A percentile compares a stretch with the other conserved stretches of the same genome.
These are phyloP conservation scores for Neurospora tetrasperma DNA, from an alignment of 495 filamentous ascomycete genomes.

Conservation along the genomic window DNA sequence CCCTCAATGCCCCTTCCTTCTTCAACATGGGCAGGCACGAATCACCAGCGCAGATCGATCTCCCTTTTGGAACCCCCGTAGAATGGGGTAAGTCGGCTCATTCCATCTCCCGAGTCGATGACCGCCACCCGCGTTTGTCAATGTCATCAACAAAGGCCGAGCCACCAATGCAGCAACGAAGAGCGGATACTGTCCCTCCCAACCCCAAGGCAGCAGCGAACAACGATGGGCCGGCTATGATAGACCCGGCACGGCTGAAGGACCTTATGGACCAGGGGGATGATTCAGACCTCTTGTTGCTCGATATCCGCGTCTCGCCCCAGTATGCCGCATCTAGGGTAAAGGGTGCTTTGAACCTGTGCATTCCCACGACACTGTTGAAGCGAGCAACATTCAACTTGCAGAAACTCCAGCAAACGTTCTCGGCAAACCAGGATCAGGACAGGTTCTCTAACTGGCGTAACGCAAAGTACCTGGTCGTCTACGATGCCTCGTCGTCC, in stretches of 20 bases:
- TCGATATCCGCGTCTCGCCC: slow-evolving; percentile 85
- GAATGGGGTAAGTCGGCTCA: slow-evolving; percentile 18
- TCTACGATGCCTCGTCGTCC: slow-evolving; percentile 72
- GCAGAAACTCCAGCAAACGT: slow-evolving; percentile 80
- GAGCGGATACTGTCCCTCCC: slow-evolving; percentile 50
- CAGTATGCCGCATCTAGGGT: slow-evolving; percentile 71
- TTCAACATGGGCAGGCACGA: slow-evolving; percentile 24
- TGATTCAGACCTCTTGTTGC: slow-evolving; percentile 51
- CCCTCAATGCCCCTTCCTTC: slow-evolving; percentile 27
- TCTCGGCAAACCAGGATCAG: slow-evolving; percentile 64
- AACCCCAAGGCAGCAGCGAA: slow-evolving; percentile 23
- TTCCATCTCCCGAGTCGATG: slow-evolving; percentile 33
- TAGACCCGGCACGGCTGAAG: slow-evolving; percentile 54
- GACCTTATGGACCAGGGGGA: slow-evolving; percentile 50
- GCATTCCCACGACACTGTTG: slow-evolving; percentile 87
- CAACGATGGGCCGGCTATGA: slow-evolving; percentile 39
- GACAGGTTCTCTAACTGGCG: slow-evolving; percentile 69
- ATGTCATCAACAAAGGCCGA: slow-evolving; percentile 29
- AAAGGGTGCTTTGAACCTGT: slow-evolving; percentile 73
- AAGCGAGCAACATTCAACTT: slow-evolving; percentile 88
- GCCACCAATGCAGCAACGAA: slow-evolving; percentile 5
- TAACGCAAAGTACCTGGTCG: slow-evolving; percentile 61
- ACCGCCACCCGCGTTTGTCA: slow-evolving; percentile 41
- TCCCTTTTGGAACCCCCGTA: slow-evolving; percentile 20
- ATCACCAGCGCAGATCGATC: slow-evolving; percentile 28